Percentiles rank a stretch among this genome's conserved stretches.
phyloP scores from a whole-genome alignment of 345 rosid genomes.

The Pistacia vera region DNA sequence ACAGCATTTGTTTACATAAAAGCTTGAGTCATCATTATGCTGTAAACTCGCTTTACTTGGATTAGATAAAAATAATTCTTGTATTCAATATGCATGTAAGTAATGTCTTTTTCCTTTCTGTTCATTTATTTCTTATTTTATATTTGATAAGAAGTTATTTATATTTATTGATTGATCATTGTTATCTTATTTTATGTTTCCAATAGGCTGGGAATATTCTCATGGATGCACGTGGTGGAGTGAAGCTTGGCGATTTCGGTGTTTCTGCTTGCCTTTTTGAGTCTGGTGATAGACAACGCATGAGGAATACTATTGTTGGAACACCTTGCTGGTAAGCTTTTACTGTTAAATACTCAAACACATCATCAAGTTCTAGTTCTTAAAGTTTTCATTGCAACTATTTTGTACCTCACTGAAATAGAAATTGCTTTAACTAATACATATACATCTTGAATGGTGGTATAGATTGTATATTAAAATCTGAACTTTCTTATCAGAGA shows the following conservation, averaged over 20 bases:
- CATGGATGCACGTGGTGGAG: constrained; percentile 73
- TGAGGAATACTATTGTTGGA: constrained; percentile 98
- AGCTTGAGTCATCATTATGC: background rate
- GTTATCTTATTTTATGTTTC: constrained; percentile 18
- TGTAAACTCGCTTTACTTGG: constrained; percentile 13
- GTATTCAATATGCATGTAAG: background rate
- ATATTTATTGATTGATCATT: background rate
- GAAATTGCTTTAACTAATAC: background rate
- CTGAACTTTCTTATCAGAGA: background rate
- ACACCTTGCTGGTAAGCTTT: constrained; percentile 93
- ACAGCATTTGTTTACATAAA: background rate
- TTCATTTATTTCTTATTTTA: too few species aligned
- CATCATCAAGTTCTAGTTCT: background rate
- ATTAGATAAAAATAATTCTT: background rate
- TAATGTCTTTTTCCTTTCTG: too few species aligned
- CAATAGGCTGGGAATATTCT: constrained; percentile 91
- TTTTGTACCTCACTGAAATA: background rate
- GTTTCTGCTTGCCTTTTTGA: constrained; percentile 98
- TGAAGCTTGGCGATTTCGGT: constrained; percentile 96
- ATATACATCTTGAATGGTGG: background rate
- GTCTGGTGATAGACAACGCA: constrained; percentile 97
- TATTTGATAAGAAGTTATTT: background rate
- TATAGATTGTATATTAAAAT: background rate
- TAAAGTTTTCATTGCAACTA: background rate
- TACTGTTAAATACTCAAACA: constrained; percentile 18